These are phyloP conservation scores for Amanita fuliginea DNA, from an alignment of 768 basidiomycete species.

Conservation along the genomic window DNA sequence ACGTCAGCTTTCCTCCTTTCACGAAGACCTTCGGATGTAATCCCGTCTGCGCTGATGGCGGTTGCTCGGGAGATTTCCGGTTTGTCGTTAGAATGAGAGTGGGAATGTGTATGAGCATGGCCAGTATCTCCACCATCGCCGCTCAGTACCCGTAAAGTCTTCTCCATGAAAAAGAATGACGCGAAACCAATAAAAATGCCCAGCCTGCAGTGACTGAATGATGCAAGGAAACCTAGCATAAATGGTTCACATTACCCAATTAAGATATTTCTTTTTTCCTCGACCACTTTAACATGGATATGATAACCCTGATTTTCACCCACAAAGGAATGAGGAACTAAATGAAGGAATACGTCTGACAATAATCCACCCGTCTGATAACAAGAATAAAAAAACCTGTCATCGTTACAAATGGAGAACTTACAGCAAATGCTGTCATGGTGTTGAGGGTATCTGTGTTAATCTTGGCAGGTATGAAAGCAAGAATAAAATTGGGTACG, in stretches of 20 bases:
- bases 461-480: constrained; percentile 86
- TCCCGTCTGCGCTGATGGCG: constrained; percentile 32
- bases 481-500: constrained; percentile 89
- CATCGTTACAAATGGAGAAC: constrained; percentile 16
- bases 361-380: constrained; percentile 77
- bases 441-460: constrained; percentile 78
- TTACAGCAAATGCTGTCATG: constrained; percentile 88
- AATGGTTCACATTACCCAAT: constrained; percentile 52
- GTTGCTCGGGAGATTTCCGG: constrained; percentile 13
- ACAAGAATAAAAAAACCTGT: constrained; percentile 3
- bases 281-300: constrained; percentile 73
- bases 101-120: constrained; percentile 56
- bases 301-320: constrained; percentile 71
- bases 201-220: constrained; percentile 29
- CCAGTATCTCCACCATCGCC: constrained; percentile 41
- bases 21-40: constrained; percentile 35
- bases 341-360: constrained; percentile 87
- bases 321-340: constrained; percentile 87
- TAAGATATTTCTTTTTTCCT: constrained; percentile 85
- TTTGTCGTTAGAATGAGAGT: constrained; percentile 26
- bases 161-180: constrained; percentile 90
- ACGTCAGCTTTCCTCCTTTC: constrained; percentile 27
- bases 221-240: neutral
- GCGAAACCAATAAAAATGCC: constrained; percentile 83
- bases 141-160: constrained; percentile 73